phyloP scores from a whole-genome alignment of 768 basidiomycete genomes.

The Amanita molliuscula region DNA sequence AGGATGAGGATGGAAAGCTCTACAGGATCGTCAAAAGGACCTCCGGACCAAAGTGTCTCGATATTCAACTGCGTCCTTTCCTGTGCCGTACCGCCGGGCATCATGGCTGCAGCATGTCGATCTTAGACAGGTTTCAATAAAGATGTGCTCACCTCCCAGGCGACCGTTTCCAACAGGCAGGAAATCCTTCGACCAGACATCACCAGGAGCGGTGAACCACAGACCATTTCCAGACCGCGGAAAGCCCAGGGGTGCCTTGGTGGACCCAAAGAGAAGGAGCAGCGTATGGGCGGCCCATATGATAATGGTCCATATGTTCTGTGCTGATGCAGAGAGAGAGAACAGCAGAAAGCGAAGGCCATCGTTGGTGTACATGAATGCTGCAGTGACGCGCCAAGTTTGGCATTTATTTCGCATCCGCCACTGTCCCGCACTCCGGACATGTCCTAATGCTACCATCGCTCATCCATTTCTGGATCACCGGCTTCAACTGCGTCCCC shows the following conservation, averaged over 20 bases:
- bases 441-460: constrained; percentile 60
- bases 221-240: constrained; percentile 66
- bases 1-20: constrained; percentile 9
- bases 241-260: constrained; percentile 34
- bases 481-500: constrained; percentile 87
- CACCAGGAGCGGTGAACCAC: constrained; percentile 51
- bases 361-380: too few relatives aligned
- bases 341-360: background rate
- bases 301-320: background rate
- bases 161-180: constrained; percentile 72
- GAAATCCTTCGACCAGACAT: constrained; percentile 46
- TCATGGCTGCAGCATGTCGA: constrained; percentile 36
- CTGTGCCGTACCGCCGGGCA: constrained; percentile 47
- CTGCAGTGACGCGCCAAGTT: too few relatives aligned
- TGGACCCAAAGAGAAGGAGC: constrained; percentile 12
- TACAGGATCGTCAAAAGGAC: constrained; percentile 59
- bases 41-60: constrained; percentile 69
- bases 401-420: constrained; percentile 23
- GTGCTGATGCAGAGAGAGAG: background rate
- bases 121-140: background rate
- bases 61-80: constrained; percentile 65
- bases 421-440: constrained; percentile 47
- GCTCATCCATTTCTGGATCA: constrained; percentile 79
- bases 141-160: constrained; percentile 39
- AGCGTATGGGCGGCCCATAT: constrained; percentile 18